Base-by-base conservation (phyloP, 306 rosid species). In the Acacia crassicarpa region DNA sequence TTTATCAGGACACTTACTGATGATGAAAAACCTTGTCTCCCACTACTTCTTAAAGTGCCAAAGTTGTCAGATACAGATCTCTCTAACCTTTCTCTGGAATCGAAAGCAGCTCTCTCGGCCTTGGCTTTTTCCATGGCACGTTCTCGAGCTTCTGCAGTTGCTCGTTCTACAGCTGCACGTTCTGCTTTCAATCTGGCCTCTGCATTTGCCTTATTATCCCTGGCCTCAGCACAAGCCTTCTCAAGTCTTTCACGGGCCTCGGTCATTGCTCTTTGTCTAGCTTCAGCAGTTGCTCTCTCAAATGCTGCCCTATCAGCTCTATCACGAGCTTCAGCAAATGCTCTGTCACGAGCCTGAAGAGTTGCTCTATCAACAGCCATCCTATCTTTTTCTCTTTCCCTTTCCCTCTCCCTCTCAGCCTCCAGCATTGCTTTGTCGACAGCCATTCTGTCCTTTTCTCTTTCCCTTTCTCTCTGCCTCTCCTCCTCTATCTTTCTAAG, bases 321-420 rank as follows among this genome's bases (percentile, higher is more conserved):
- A 68, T 90, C 98, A 69, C 91, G 93, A 67, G 89, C 88, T 88
- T 95, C 98, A 15, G 83, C 78, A 86, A 76, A 80, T 2, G 86
- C 87, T 79, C 89, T 86, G 48, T 91, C 91, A n/a, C 91, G 91
- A 85, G 94, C 92, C 85, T 90, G 96, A 78, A 91, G 90, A 78
- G 92, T 84, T 78, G 92, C 91, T 80, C 88, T 86, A 68, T 93
- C 94, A 83, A 93, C 91, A 69, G 91, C 94, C 89, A 88, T 91
- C 81, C 98, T 89, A 83, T 95, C 99, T 78, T 95, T 95, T 83
- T 92, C 97, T 88, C 99, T 93, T 83, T 95, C 99, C 81, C 94
- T 89, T 80, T 95, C 99, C 86, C 99, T 91, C 78, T 95, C 99
- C 86, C 99, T 91, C 78, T 87, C 90, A 82, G 91, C 91, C 83